A percentile compares a stretch with the other conserved stretches of the same genome.
Conservation (phyloP, 352 stramenopile genomes). For the Globisporangium polare region DNA sequence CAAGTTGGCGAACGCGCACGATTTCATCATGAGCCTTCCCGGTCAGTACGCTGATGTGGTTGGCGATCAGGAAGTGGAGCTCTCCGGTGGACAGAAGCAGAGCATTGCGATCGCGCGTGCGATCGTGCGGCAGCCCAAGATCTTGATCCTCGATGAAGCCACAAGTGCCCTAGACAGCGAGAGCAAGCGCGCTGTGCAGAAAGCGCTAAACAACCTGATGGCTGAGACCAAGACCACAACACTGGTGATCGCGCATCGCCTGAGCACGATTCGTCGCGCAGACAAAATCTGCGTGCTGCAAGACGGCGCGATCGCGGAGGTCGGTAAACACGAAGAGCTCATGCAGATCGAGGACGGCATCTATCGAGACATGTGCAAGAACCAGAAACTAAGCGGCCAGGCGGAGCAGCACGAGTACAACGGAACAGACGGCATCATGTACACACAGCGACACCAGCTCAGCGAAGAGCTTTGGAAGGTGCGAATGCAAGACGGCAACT, state of each 20-base stretch:
- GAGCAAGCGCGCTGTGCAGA: conserved; percentile 15
- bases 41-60: conserved; percentile 77
- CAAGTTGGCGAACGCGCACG: conserved; percentile 39
- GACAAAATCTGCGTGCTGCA: conserved; percentile 57
- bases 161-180: too few relatives aligned
- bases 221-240: conserved; percentile 65
- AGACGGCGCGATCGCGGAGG: conserved; percentile 36
- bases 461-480: background rate
- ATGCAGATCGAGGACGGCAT: conserved; percentile 50
- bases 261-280: conserved; percentile 54
- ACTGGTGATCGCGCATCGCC: conserved; percentile 91
- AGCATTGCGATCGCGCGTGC: conserved; percentile 32
- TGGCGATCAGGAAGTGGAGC: conserved; percentile 28
- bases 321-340: conserved; percentile 39
- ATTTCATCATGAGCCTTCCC: conserved; percentile 80
- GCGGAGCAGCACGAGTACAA: conserved; percentile 16
- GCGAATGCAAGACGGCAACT: background rate
- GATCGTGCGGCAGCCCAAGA: conserved; percentile 71
- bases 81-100: conserved; percentile 38
- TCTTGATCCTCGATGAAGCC: conserved; percentile 41
- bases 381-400: conserved; percentile 26
- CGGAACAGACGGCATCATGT: background rate
- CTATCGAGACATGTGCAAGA: conserved; percentile 79
- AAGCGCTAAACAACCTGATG: conserved; percentile 16
- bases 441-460: background rate